Evolutionary conservation across 805 yeast species (phyloP).

Genomic region (Gaillardinia entomophila): DNA sequence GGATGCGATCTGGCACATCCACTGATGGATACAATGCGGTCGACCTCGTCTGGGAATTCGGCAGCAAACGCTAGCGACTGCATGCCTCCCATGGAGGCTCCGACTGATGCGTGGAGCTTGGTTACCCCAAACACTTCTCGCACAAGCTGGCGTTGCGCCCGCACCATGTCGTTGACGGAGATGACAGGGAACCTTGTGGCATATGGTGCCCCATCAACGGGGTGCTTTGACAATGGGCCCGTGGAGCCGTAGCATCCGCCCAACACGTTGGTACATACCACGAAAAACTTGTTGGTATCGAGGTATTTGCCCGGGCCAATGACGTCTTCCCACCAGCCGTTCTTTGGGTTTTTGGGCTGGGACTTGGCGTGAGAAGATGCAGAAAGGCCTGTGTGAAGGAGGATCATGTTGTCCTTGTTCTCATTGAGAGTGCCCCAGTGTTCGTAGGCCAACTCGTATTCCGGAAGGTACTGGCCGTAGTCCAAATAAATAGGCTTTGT

Average conservation of each 20-base stretch:
- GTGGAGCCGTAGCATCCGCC: conserved; percentile 97
- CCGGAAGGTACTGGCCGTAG: conserved; percentile 73
- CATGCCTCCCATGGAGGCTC: conserved; percentile 99
- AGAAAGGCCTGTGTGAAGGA: conserved; percentile 85
- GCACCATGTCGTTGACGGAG: conserved; percentile 83
- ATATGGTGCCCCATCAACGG: conserved; percentile 59
- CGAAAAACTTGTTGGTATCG: conserved; percentile 77
- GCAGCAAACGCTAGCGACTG: conserved; percentile 84
- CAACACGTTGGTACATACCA: conserved; percentile 84
- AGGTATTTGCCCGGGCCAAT: conserved; percentile 78
- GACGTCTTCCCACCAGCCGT: conserved; percentile 96
- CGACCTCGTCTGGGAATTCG: conserved; percentile 75
- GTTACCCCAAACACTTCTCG: conserved; percentile 54
- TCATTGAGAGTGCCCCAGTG: conserved; percentile 78
- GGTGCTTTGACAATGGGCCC: conserved; percentile 81
- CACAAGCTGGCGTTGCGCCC: conserved; percentile 76
- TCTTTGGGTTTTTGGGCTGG: conserved; percentile 57
- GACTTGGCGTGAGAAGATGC: conserved; percentile 94
- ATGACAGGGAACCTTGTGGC: conserved; percentile 86
- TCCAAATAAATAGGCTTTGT: conserved; percentile 64
- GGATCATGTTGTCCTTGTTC: conserved; percentile 62
- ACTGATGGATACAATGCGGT: conserved; percentile 70
- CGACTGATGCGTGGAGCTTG: conserved; percentile 73
- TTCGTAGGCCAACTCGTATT: conserved; percentile 82
- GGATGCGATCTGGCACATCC: conserved; percentile 96